These are phyloP conservation scores for Arthrobotrys conoides DNA, from an alignment of 2,329 filamentous ascomycete species.

Conservation along the genomic window DNA sequence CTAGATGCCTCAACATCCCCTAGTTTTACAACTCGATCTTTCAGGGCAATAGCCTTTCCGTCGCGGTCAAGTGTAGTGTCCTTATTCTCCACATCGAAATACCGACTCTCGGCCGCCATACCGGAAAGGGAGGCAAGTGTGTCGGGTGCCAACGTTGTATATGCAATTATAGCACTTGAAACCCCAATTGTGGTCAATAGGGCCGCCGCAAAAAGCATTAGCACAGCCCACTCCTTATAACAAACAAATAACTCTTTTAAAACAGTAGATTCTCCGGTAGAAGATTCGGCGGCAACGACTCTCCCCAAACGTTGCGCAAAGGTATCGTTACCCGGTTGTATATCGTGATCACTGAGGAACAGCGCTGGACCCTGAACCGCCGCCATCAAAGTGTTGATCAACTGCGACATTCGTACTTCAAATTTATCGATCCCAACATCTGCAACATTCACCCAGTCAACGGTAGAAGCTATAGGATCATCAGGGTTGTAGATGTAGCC, in stretches of 20 bases:
- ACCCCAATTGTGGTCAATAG: neutral
- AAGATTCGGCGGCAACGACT: neutral
- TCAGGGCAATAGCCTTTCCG: conserved; percentile 3
- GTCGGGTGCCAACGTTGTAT: neutral
- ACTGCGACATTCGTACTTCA: conserved; percentile 4
- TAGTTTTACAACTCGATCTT: neutral
- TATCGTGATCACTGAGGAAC: conserved; percentile 1
- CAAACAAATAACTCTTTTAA: conserved; percentile 9
- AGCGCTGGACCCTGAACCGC: conserved; percentile 13
- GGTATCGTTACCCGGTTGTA: neutral
- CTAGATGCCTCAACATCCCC: conserved; percentile 3
- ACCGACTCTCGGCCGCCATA: neutral
- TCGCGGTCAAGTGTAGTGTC: conserved; percentile 1
- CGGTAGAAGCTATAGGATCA: neutral
- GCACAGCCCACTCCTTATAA: neutral
- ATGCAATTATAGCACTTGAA: neutral
- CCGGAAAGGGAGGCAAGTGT: conserved; percentile 6
- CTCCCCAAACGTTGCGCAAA: neutral
- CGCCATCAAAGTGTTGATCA: conserved; percentile 14
- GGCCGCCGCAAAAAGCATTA: neutral
- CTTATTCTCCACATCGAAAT: conserved; percentile 1
- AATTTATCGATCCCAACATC: conserved; percentile 7
- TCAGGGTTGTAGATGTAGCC: conserved; percentile 25
- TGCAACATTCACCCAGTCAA: neutral
- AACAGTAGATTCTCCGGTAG: neutral